phyloP scores from a whole-genome alignment of 2,329 filamentous ascomycete genomes.

The Neocucurbitaria cava region DNA sequence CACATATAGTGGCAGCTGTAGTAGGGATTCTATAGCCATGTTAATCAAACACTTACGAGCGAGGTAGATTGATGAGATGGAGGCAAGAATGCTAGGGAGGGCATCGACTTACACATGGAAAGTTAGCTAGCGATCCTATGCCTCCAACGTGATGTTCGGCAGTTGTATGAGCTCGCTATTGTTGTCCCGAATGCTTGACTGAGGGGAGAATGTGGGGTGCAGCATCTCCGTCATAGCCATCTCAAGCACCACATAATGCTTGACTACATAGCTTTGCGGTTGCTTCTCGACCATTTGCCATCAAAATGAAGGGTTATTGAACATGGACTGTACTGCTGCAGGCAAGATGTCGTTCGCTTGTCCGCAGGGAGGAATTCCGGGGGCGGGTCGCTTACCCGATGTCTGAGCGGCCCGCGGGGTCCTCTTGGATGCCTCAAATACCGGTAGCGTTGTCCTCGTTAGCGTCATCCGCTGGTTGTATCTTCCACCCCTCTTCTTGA shows the following conservation, averaged over 20 bases:
- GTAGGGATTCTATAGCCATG: constrained; percentile 37
- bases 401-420: background rate
- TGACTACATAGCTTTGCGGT: background rate
- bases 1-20: constrained; percentile 23
- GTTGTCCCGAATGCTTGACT: constrained; percentile 13
- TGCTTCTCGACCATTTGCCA: background rate
- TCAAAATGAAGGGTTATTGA: background rate
- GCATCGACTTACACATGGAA: constrained; percentile 7
- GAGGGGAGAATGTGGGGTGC: constrained; percentile 17
- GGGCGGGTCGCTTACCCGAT: background rate
- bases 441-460: too few relatives aligned
- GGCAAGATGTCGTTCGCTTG: background rate
- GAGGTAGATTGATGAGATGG: background rate
- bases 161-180: constrained; percentile 25
- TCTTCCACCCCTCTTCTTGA: too few relatives aligned
- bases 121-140: constrained; percentile 1
- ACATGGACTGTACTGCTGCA: background rate
- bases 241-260: background rate
- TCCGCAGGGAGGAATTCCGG: background rate
- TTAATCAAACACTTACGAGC: background rate
- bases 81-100: background rate
- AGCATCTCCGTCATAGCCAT: background rate
- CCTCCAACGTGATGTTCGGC: constrained; percentile 23
- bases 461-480: too few relatives aligned
- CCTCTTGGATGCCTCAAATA: too few relatives aligned